Conservation (phyloP, 2,329 filamentous ascomycete genomes). For the Penicillium verrucosum region DNA sequence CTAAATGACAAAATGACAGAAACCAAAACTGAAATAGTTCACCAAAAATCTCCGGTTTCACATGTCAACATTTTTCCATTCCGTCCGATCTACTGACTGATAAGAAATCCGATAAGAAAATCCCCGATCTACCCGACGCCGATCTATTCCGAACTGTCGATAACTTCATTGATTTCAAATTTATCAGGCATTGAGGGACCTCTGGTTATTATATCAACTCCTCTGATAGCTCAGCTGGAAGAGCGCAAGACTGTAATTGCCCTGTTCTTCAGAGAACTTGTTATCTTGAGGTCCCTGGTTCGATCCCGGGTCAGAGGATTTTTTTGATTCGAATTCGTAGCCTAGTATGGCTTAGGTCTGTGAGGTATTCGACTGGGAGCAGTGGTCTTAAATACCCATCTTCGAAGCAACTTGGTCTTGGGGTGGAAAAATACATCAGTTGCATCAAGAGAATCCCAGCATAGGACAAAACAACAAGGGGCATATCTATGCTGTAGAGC, state of each 20-base stretch:
- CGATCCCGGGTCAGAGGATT: background rate
- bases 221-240: constrained; percentile 3
- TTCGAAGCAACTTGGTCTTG: too few species aligned
- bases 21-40: background rate
- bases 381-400: too few species aligned
- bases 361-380: too few species aligned
- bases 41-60: background rate
- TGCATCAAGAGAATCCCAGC: too few species aligned
- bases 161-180: too few species aligned
- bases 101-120: background rate
- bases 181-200: accelerated
- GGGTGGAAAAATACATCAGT: too few species aligned
- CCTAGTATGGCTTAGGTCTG: too few species aligned
- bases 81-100: background rate
- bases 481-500: too few species aligned
- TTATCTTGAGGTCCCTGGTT: constrained; percentile 1
- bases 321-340: background rate
- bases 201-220: background rate
- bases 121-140: background rate
- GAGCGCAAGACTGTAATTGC: constrained; percentile 1
- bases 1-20: background rate
- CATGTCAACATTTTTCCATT: background rate
- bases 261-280: background rate
- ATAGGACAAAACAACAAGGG: too few species aligned
- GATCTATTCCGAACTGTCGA: background rate